phyloP scores from a whole-genome alignment of 129 eudicot species.

The Lactuca sativa region DNA sequence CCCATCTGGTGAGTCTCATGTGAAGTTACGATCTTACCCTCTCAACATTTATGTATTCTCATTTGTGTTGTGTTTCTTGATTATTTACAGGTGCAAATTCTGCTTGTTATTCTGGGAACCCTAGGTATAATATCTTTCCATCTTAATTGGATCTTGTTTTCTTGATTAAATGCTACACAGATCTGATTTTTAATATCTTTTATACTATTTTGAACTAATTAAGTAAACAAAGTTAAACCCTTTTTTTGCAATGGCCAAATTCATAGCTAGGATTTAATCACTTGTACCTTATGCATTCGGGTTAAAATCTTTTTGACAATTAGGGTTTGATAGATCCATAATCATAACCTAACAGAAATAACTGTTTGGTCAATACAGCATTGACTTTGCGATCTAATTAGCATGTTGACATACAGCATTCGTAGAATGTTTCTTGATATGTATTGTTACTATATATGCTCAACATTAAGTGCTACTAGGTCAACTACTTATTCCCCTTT shows the following conservation, averaged over 20 bases:
- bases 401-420: background rate
- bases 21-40: slow-evolving; percentile 34
- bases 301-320: background rate
- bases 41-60: slow-evolving; percentile 1
- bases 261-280: background rate
- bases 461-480: background rate
- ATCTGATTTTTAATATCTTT: slow-evolving; percentile 20
- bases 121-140: slow-evolving; percentile 43
- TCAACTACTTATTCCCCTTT: background rate
- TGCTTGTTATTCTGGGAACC: slow-evolving; percentile 42
- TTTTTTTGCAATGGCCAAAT: slow-evolving; percentile 5
- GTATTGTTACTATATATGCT: background rate
- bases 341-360: background rate
- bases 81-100: slow-evolving; percentile 52
- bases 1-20: slow-evolving; percentile 38
- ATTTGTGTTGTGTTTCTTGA: slow-evolving; percentile 1
- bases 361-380: slow-evolving; percentile 4
- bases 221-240: slow-evolving; percentile 1
- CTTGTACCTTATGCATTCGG: slow-evolving; percentile 8
- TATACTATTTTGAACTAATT: background rate
- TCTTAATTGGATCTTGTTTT: slow-evolving; percentile 37
- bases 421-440: background rate
- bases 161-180: background rate
- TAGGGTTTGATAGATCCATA: background rate
- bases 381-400: background rate